These are phyloP conservation scores for Colletotrichum coccodes DNA, from an alignment of 2,329 filamentous ascomycete species.

Conservation along the genomic window DNA sequence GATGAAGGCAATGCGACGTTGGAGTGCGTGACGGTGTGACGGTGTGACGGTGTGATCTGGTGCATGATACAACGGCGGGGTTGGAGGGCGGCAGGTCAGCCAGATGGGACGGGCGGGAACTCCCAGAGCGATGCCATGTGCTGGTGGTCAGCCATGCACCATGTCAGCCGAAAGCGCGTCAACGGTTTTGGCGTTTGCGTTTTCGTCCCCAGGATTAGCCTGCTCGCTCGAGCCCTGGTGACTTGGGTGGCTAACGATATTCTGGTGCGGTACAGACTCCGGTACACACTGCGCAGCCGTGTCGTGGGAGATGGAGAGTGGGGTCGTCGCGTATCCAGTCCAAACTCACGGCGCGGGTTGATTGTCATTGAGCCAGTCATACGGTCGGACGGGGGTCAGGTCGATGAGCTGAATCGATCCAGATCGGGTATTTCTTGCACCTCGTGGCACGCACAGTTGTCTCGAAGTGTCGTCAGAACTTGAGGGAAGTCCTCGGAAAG, in stretches of 20 bases:
- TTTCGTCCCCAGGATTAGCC: conserved; percentile 3
- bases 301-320: neutral
- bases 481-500: neutral
- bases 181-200: neutral
- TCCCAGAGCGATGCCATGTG: conserved; percentile 29
- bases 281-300: neutral
- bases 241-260: neutral
- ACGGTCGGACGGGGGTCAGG: no score
- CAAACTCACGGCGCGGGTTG: neutral
- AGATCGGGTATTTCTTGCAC: no score
- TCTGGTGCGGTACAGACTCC: neutral
- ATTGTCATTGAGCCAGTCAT: neutral
- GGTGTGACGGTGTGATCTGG: conserved; percentile 17
- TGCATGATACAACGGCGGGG: conserved; percentile 28
- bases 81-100: neutral
- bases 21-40: conserved; percentile 2
- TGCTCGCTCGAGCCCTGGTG: neutral
- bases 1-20: conserved; percentile 27
- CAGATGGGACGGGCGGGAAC: conserved; percentile 32
- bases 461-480: neutral
- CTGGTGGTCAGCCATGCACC: conserved; percentile 17
- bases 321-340: neutral
- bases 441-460: neutral
- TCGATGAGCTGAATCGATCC: no score
- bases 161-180: conserved; percentile 6